Percentiles rank a stretch among this genome's conserved stretches.
Conservation (phyloP, 2,329 filamentous ascomycete species). For the Myriangium duriaei region DNA sequence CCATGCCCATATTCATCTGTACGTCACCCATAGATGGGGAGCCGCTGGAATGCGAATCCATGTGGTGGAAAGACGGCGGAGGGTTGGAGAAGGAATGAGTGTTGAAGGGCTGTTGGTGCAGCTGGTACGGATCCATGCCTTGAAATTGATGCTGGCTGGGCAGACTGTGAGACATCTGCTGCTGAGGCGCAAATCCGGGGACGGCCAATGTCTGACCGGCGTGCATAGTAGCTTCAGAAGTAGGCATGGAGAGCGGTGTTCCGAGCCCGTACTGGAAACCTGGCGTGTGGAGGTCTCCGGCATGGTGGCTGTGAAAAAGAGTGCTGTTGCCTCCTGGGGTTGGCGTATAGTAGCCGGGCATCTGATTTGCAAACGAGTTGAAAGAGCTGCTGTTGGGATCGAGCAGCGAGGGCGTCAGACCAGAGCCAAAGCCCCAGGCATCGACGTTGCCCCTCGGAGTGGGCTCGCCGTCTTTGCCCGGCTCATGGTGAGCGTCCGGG, state of each 20-base stretch:
- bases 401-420: conserved; percentile 74
- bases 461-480: conserved; percentile 64
- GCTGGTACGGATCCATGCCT: conserved; percentile 57
- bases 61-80: conserved; percentile 64
- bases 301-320: conserved; percentile 62
- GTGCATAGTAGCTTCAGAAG: conserved; percentile 53
- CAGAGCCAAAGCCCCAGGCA: conserved; percentile 49
- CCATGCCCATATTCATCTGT: conserved; percentile 46
- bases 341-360: conserved; percentile 75
- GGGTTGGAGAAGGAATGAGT: conserved; percentile 72
- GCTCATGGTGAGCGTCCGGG: conserved; percentile 23
- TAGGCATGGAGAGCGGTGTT: conserved; percentile 72
- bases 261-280: conserved; percentile 60
- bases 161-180: conserved; percentile 36
- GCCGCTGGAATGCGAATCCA: conserved; percentile 54
- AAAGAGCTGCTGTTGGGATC: conserved; percentile 79
- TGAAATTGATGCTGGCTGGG: conserved; percentile 38
- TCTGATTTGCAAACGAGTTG: conserved; percentile 63
- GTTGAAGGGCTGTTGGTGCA: conserved; percentile 49
- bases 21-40: conserved; percentile 51
- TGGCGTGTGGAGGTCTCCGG: conserved; percentile 78
- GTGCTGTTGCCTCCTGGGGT: conserved; percentile 71
- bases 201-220: conserved; percentile 48
- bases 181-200: conserved; percentile 51
- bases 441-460: conserved; percentile 72